A percentile compares a stretch with the other conserved stretches of the same genome.
Conservation (phyloP, 495 filamentous ascomycete genomes). For the Clohesyomyces aquaticus region DNA sequence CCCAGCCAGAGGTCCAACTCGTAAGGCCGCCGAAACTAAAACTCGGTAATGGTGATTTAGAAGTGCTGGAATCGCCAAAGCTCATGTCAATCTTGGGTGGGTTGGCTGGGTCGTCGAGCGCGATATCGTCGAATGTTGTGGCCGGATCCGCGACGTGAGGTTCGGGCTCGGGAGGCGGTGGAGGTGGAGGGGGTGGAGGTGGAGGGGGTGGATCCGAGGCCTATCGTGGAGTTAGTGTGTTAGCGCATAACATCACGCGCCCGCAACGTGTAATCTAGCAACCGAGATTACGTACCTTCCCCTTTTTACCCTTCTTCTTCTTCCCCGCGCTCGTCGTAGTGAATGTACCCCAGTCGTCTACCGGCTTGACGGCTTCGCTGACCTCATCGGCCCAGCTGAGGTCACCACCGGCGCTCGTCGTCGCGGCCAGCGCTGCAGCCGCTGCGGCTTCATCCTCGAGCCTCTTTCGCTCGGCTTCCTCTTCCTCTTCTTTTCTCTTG, state of each 20-base stretch:
- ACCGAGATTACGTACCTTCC: slow-evolving; percentile 38
- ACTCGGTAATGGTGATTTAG: slow-evolving; percentile 28
- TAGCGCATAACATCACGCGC: no score
- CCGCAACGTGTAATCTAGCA: slow-evolving; percentile 33
- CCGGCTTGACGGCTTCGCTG: slow-evolving; percentile 31
- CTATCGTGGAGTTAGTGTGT: slow-evolving; percentile 36
- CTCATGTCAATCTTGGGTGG: slow-evolving; percentile 40
- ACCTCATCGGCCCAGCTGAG: slow-evolving; percentile 35
- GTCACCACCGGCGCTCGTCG: slow-evolving; percentile 19
- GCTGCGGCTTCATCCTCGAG: slow-evolving; percentile 48
- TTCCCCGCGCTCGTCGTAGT: slow-evolving; percentile 36
- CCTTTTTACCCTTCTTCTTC: slow-evolving; percentile 46
- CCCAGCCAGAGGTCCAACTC: slow-evolving; percentile 35
- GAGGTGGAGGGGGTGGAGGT: slow-evolving; percentile 41
- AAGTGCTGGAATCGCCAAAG: slow-evolving; percentile 31
- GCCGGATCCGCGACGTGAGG: slow-evolving; percentile 34
- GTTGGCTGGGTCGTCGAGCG: slow-evolving; percentile 28
- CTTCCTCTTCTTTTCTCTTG: slow-evolving; percentile 46
- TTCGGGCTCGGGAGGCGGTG: slow-evolving; percentile 37
- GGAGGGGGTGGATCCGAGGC: slow-evolving; percentile 36
- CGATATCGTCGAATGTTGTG: slow-evolving; percentile 40
- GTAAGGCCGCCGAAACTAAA: slow-evolving; percentile 34
- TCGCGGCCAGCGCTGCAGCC: slow-evolving; percentile 41
- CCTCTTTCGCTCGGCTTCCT: slow-evolving; percentile 37
- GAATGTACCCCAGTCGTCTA: slow-evolving; percentile 50